phyloP scores from a whole-genome alignment of 306 rosid species.

The Acmispon strigosus region DNA sequence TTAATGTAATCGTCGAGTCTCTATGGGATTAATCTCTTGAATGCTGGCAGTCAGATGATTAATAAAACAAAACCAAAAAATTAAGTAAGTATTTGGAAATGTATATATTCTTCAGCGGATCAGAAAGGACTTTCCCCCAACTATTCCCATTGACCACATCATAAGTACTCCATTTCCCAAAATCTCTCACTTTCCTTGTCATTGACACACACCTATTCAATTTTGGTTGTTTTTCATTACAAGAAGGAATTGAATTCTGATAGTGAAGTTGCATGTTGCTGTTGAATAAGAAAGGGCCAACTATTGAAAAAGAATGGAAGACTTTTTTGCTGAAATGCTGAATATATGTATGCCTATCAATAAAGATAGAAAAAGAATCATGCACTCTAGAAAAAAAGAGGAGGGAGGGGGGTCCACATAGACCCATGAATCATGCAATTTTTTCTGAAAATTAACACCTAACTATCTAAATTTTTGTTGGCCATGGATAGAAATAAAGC shows the following conservation, averaged over 20 bases:
- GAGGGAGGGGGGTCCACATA: neutral
- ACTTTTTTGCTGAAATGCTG: neutral
- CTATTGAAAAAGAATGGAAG: slow-evolving; percentile 9
- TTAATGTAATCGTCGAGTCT: too few species aligned
- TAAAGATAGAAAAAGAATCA: slow-evolving; percentile 23
- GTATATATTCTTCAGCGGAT: slow-evolving; percentile 14
- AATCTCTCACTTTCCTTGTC: slow-evolving; percentile 30
- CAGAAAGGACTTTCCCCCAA: neutral
- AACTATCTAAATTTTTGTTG: slow-evolving; percentile 28
- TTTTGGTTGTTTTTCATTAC: slow-evolving; percentile 24
- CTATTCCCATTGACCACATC: slow-evolving; percentile 28
- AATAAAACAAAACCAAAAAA: too few species aligned
- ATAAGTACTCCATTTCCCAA: slow-evolving; percentile 20
- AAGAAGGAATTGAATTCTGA: slow-evolving; percentile 46
- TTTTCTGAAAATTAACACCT: slow-evolving; percentile 17
- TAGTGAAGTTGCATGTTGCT: slow-evolving; percentile 28
- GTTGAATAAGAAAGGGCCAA: slow-evolving; percentile 10
- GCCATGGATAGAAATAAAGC: slow-evolving; percentile 28
- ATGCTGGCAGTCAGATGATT: too few species aligned
- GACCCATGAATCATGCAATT: slow-evolving; percentile 27
- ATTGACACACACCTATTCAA: slow-evolving; percentile 15
- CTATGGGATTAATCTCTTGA: too few species aligned
- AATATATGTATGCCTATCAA: neutral
- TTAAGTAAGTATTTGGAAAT: too few species aligned
- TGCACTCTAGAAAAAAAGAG: neutral